Percentiles rank a stretch among this genome's conserved stretches.
Evolutionary conservation across 1,284 basidiomycete genomes (phyloP).

Genomic region (Microbotryum scabiosae): DNA sequence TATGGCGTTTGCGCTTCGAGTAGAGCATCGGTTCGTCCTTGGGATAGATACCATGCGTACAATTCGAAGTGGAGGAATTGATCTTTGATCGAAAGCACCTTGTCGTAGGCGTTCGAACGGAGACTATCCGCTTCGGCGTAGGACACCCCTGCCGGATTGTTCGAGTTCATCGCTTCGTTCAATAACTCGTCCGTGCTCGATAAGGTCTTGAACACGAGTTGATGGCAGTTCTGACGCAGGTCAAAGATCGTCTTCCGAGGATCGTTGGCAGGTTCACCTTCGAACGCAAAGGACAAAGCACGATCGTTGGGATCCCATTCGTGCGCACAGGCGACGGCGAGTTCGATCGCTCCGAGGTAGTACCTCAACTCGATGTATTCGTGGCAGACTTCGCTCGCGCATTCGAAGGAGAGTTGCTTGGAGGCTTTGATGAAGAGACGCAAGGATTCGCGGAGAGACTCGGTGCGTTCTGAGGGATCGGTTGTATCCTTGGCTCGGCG

Average conservation of each 20-base stretch:
- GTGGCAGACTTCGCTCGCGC: constrained; percentile 70
- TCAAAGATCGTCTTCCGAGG: constrained; percentile 54
- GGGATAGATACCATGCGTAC: constrained; percentile 85
- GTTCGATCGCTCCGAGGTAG: constrained; percentile 68
- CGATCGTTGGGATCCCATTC: constrained; percentile 67
- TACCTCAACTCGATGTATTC: constrained; percentile 79
- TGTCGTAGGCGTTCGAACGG: constrained; percentile 63
- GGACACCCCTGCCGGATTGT: constrained; percentile 28
- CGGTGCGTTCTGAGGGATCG: constrained; percentile 60
- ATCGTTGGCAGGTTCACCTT: constrained; percentile 55
- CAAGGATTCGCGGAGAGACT: constrained; percentile 70
- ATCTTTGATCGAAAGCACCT: constrained; percentile 76
- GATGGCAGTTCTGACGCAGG: constrained; percentile 66
- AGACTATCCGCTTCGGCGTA: constrained; percentile 57
- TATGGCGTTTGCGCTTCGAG: constrained; percentile 78
- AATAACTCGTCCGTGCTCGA: constrained; percentile 60
- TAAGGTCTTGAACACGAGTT: constrained; percentile 71
- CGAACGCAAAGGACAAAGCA: constrained; percentile 68
- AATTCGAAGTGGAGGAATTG: constrained; percentile 88
- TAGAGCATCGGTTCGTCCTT: constrained; percentile 74
- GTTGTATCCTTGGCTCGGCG: constrained; percentile 78
- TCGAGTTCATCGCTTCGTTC: constrained; percentile 33
- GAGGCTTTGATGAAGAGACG: constrained; percentile 80
- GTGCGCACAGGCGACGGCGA: constrained; percentile 76
- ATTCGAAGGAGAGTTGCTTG: constrained; percentile 70